Conservation (phyloP, 768 basidiomycete species). For the Amanita subjunquillea region DNA sequence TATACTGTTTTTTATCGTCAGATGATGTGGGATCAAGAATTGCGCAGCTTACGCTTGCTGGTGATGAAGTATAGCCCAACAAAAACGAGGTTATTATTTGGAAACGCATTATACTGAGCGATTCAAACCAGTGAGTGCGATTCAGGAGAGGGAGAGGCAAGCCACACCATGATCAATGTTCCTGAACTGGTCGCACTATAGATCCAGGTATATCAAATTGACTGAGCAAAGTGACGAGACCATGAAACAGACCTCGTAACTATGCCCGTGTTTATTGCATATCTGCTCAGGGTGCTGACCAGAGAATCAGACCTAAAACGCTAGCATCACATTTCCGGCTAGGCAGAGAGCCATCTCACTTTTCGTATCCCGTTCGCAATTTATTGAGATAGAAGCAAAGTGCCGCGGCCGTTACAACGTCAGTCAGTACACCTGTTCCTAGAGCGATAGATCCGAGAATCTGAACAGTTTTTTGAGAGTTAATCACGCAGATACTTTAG, state of each 20-base stretch:
- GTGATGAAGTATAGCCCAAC: conserved; percentile 52
- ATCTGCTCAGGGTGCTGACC: conserved; percentile 43
- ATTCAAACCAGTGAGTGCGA: background rate
- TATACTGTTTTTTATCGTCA: conserved; percentile 31
- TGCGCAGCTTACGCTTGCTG: conserved; percentile 43
- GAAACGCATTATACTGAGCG: conserved; percentile 45
- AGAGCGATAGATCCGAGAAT: conserved; percentile 41
- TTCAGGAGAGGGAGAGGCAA: background rate
- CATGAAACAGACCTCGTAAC: conserved; percentile 38
- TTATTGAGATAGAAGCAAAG: conserved; percentile 51
- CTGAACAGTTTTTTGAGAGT: conserved; percentile 16
- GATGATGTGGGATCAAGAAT: background rate
- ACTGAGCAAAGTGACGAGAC: background rate
- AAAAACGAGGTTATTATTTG: conserved; percentile 48
- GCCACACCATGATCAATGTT: conserved; percentile 46
- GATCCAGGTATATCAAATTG: background rate
- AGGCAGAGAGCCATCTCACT: conserved; percentile 20
- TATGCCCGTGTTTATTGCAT: conserved; percentile 58
- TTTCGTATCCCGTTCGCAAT: conserved; percentile 42
- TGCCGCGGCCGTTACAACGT: conserved; percentile 45
- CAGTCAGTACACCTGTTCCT: conserved; percentile 42
- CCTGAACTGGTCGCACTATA: conserved; percentile 33
- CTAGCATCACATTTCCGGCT: background rate
- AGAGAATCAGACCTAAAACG: conserved; percentile 43
- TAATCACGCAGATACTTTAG: background rate